Percentiles rank a stretch among this genome's conserved stretches.
phyloP scores from a whole-genome alignment of 768 basidiomycete genomes.

The Termitomyces sp. region DNA sequence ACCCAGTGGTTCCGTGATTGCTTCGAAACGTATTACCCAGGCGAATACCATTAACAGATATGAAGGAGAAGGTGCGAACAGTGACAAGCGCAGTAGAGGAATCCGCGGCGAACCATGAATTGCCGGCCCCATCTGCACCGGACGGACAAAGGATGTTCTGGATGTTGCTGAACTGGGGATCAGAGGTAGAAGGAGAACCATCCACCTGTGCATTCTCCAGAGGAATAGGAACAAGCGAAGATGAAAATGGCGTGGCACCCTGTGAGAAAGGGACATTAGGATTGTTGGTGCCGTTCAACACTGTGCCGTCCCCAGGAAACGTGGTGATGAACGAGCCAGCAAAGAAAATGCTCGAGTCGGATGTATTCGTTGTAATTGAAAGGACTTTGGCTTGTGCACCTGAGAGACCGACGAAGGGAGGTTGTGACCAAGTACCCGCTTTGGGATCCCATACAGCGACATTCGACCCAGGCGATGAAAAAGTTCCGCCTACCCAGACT shows the following conservation, averaged over 20 bases:
- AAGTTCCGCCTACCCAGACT: conserved; percentile 78
- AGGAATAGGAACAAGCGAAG: conserved; percentile 82
- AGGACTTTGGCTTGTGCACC: conserved; percentile 67
- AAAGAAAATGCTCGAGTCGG: conserved; percentile 76
- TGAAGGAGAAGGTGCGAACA: conserved; percentile 67
- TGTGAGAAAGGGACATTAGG: conserved; percentile 82
- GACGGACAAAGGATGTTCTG: conserved; percentile 78
- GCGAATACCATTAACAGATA: conserved; percentile 76
- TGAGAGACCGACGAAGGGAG: conserved; percentile 79
- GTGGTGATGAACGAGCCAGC: conserved; percentile 83
- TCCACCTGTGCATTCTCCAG: conserved; percentile 52
- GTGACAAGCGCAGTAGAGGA: conserved; percentile 71
- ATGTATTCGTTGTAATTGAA: conserved; percentile 73
- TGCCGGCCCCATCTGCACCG: conserved; percentile 74
- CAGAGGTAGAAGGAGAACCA: conserved; percentile 60
- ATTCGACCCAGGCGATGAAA: conserved; percentile 62
- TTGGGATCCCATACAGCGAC: conserved; percentile 72
- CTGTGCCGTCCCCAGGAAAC: conserved; percentile 50
- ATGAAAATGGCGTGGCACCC: conserved; percentile 82
- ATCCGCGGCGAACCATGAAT: conserved; percentile 83
- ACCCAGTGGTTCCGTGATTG: conserved; percentile 81
- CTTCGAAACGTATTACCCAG: conserved; percentile 88
- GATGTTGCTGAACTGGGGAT: conserved; percentile 60
- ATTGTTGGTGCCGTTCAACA: conserved; percentile 67
- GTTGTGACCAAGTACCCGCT: conserved; percentile 64